Conservation (phyloP, 139 green algal genomes). For the Coelastrella sp. region DNA sequence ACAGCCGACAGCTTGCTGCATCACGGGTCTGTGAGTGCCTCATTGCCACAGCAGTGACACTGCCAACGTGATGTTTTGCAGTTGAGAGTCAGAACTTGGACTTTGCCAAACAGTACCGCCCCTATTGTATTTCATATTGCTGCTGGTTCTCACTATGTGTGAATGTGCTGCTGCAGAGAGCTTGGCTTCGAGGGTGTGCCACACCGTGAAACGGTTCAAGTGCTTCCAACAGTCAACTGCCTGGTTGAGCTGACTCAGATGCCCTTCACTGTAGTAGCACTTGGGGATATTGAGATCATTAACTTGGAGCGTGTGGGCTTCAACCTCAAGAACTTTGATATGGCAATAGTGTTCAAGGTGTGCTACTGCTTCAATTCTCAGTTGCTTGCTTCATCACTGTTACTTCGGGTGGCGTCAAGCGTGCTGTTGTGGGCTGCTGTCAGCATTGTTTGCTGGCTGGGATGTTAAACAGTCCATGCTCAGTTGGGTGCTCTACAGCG, state of each 20-base stretch:
- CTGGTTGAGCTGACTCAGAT: constrained; percentile 97
- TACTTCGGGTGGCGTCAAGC: neutral
- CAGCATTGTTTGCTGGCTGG: no score
- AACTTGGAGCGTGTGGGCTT: constrained; percentile 99
- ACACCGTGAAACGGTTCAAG: constrained; percentile 77
- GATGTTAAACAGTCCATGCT: no score
- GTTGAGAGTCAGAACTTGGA: no score
- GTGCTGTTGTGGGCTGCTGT: no score
- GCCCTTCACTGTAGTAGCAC: constrained; percentile 89
- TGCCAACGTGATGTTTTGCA: no score
- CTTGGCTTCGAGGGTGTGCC: constrained; percentile 96
- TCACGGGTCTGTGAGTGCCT: no score
- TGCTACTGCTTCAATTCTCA: neutral
- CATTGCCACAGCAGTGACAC: no score
- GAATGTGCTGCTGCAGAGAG: constrained; percentile 67
- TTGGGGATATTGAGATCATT: constrained; percentile 94
- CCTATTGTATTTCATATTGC: neutral
- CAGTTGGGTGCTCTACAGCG: no score
- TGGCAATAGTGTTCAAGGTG: constrained; percentile 97
- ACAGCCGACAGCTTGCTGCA: no score
- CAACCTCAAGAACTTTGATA: constrained; percentile 99
- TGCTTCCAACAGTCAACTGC: constrained; percentile 98
- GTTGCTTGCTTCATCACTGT: neutral
- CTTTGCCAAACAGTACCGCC: no score
- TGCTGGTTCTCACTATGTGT: neutral